Evolutionary conservation across 805 yeast species (phyloP).

Genomic region (Candida germanica): DNA sequence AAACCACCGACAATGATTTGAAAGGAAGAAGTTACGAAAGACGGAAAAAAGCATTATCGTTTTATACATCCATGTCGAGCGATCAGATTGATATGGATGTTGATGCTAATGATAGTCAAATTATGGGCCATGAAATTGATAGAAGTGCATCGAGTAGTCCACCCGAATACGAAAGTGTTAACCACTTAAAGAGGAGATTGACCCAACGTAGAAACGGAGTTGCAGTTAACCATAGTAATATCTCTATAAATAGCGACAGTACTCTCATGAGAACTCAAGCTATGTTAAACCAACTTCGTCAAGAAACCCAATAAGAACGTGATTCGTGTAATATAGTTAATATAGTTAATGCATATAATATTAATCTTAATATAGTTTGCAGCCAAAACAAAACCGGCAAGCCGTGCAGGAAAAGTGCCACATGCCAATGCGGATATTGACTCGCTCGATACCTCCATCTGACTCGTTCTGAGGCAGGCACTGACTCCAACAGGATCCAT

Average conservation of each 20-base stretch:
- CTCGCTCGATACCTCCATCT: no score
- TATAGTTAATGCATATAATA: no score
- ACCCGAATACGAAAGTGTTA: conserved; percentile 38
- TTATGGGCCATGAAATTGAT: neutral
- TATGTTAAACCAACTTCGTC: conserved; percentile 35
- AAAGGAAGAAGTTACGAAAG: conserved; percentile 19
- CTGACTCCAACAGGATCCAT: no score
- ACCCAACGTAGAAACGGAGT: conserved; percentile 23
- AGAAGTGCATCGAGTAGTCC: neutral
- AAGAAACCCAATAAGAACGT: no score
- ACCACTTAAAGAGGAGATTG: conserved; percentile 33
- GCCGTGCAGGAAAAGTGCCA: no score
- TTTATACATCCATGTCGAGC: conserved; percentile 27
- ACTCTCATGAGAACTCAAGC: conserved; percentile 38
- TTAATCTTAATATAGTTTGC: no score
- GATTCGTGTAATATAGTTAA: no score
- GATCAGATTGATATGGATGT: conserved; percentile 17
- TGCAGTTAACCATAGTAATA: conserved; percentile 7
- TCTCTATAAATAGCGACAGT: conserved; percentile 18
- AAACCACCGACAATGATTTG: conserved; percentile 1
- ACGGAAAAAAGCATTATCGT: conserved; percentile 32
- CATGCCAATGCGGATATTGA: no score
- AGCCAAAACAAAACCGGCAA: no score
- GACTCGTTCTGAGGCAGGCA: no score
- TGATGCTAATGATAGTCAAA: neutral